phyloP scores from a whole-genome alignment of 139 green algal genomes.

The Micractinium sp. region DNA sequence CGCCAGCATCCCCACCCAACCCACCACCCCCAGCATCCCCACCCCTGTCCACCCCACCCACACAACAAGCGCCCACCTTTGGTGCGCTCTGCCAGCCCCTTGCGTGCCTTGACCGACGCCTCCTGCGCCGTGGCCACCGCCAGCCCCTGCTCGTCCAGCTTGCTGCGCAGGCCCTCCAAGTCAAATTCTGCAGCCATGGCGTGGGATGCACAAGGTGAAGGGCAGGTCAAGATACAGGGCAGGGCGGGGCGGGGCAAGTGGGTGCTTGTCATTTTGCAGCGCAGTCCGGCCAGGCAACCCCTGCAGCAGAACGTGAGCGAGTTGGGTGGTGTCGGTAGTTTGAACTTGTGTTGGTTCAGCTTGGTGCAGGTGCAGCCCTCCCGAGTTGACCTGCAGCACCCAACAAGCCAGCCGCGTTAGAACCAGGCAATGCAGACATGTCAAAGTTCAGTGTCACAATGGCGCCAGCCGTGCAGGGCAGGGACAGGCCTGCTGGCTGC shows the following conservation, averaged over 20 bases:
- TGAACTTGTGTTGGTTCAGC: too few species aligned
- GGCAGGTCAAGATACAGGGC: too few species aligned
- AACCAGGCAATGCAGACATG: too few species aligned
- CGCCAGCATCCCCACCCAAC: neutral
- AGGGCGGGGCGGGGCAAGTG: too few species aligned
- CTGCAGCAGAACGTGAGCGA: constrained; percentile 36
- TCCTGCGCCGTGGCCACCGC: constrained; percentile 87
- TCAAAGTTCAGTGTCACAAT: too few species aligned
- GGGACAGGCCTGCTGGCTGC: too few species aligned
- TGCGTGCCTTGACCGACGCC: constrained; percentile 60
- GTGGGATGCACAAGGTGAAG: neutral
- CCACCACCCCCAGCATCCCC: too few species aligned
- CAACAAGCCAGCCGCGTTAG: too few species aligned
- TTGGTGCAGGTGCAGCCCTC: too few species aligned
- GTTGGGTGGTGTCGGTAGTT: neutral
- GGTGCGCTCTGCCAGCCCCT: constrained; percentile 72
- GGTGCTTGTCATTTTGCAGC: constrained; percentile 53
- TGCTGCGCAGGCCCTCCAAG: constrained; percentile 73
- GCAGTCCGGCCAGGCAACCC: constrained; percentile 86
- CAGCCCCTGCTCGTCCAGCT: constrained; percentile 86
- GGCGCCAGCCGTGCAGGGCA: too few species aligned
- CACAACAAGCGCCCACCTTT: constrained; percentile 55
- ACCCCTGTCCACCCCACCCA: too few species aligned
- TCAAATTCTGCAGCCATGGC: constrained; percentile 74
- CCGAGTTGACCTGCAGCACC: too few species aligned